Conservation (phyloP, 1,284 basidiomycete species). For the Irpex sp. region DNA sequence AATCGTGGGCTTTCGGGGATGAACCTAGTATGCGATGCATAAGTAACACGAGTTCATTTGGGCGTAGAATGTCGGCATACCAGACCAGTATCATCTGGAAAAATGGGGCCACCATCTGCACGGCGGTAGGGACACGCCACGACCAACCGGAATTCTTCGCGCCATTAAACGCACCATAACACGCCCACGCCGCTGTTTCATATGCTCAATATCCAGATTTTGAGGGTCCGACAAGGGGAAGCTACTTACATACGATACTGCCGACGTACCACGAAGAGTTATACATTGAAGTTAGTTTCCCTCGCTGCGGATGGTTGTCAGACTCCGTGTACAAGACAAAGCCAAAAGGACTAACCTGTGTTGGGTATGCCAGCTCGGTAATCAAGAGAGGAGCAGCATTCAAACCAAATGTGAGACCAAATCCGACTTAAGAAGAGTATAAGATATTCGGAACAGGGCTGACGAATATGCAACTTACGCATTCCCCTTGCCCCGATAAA, state of each 20-base stretch:
- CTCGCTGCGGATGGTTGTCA: constrained; percentile 36
- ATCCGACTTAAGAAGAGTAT: constrained; percentile 42
- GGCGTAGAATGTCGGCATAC: constrained; percentile 24
- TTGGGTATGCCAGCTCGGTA: constrained; percentile 71
- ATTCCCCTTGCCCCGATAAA: constrained; percentile 57
- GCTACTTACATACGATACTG: constrained; percentile 51
- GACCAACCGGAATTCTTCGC: constrained; percentile 52
- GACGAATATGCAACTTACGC: constrained; percentile 34
- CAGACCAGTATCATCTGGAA: constrained; percentile 55
- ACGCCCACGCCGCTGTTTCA: constrained; percentile 41
- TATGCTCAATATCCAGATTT: too few relatives aligned
- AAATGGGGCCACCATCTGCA: constrained; percentile 64
- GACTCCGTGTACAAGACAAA: neutral
- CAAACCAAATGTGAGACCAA: constrained; percentile 59
- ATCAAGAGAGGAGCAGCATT: constrained; percentile 64
- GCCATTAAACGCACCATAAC: constrained; percentile 50
- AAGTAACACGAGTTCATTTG: neutral
- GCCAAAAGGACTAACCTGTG: constrained; percentile 40
- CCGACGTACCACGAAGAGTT: constrained; percentile 66
- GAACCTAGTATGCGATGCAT: constrained; percentile 36
- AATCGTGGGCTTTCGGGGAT: constrained; percentile 71
- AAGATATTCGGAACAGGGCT: constrained; percentile 9
- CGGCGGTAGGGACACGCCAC: constrained; percentile 64
- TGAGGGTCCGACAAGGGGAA: neutral
- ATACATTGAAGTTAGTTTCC: constrained; percentile 57